Base-by-base conservation (phyloP, 2,329 filamentous ascomycete genomes). In the Aspergillus ochraceoroseus region DNA sequence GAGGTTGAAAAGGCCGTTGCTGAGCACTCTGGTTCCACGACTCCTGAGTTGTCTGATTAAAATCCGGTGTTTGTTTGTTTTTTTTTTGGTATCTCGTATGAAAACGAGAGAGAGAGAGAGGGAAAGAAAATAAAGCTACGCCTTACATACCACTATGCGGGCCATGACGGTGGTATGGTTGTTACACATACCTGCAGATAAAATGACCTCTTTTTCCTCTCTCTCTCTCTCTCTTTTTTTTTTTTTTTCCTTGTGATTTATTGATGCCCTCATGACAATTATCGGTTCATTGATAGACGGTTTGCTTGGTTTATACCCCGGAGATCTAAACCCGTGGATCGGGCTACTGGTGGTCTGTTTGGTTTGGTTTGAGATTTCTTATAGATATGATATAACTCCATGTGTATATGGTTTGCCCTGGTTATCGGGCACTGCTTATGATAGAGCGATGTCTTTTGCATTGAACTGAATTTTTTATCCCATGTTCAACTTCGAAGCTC, bases 1-100 rank as follows among this genome's bases (percentile, higher is more conserved):
- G 42, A 50, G 11, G 56, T 59, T 44, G 61, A 59, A 46, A 50
- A 44, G 9, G 39, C 35, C 9, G 33, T 40, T 27, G 41, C 37
- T n/a, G 40, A 53, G 12, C 38, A 43, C 14, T 25, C 37, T 8
- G 38, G 35, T 19, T 44, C 38, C 13, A 34, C 34, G 15, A 52
- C 5, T 9, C 20, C 20, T 22, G 9, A 9, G 5, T 22, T 9
- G 5, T 22, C 20, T 22, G 20, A 22, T 22, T 22, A 22, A 22
- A 22, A 5, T 22, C 9, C 20, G 5, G n/a, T n/a, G n/a, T n/a
- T n/a, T n/a, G n/a, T n/a, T n/a, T n/a, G n/a, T n/a, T n/a, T n/a
- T n/a, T n/a, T n/a, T n/a, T n/a, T n/a, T n/a, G n/a, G n/a, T n/a
- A n/a, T n/a, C n/a, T n/a, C n/a, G n/a, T n/a, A n/a, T n/a, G n/a